phyloP scores from a whole-genome alignment of 768 basidiomycete genomes.

The Podaxis sp. region DNA sequence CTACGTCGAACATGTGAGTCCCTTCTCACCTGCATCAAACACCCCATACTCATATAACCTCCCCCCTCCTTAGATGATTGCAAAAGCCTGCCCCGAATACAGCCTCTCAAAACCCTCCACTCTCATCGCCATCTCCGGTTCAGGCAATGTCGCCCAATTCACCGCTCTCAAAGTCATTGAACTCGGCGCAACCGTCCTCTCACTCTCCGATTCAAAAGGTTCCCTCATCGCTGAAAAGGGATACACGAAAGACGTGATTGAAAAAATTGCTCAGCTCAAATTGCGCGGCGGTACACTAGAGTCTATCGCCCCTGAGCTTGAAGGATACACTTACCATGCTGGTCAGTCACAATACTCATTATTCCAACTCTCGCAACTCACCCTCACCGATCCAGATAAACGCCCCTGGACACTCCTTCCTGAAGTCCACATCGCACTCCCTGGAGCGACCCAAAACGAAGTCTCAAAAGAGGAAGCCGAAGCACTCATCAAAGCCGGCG shows the following conservation, averaged over 20 bases:
- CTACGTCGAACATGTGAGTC: conserved; percentile 67
- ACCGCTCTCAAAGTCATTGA: conserved; percentile 78
- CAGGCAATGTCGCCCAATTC: conserved; percentile 76
- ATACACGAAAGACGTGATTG: conserved; percentile 57
- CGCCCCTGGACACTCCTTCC: conserved; percentile 70
- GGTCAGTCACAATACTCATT: conserved; percentile 24
- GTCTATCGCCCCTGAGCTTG: conserved; percentile 28
- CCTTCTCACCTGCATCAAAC: neutral
- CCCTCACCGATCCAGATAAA: conserved; percentile 32
- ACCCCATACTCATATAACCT: neutral
- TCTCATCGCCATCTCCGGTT: conserved; percentile 58
- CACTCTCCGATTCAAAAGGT: conserved; percentile 76
- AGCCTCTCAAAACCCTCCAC: conserved; percentile 46
- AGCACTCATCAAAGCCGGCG: conserved; percentile 67
- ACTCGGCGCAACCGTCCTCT: conserved; percentile 69
- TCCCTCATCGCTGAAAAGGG: conserved; percentile 58
- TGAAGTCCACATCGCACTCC: conserved; percentile 66
- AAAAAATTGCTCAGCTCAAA: conserved; percentile 52
- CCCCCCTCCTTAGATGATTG: conserved; percentile 46
- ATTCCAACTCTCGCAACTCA: neutral
- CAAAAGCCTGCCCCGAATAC: conserved; percentile 55
- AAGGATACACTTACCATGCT: conserved; percentile 49
- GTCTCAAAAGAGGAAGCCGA: conserved; percentile 68
- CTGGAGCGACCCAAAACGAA: conserved; percentile 73
- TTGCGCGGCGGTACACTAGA: conserved; percentile 51